A percentile compares a stretch with the other conserved stretches of the same genome.
Evolutionary conservation across 164 flowering plant genomes (phyloP).

Genomic region (Kingdonia uniflora): DNA sequence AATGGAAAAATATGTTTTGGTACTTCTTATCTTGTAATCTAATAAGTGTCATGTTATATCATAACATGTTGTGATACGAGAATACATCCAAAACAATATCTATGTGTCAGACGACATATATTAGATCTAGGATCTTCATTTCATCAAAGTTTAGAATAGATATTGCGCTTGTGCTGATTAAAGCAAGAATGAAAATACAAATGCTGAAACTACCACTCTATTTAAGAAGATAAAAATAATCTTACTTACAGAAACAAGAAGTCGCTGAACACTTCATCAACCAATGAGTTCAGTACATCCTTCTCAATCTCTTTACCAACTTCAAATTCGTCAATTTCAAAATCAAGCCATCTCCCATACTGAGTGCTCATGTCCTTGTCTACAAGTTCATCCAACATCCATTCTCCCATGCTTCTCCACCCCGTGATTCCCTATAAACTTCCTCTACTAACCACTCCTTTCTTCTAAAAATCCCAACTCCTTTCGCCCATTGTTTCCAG

Average conservation of each 20-base stretch:
- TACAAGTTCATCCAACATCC: constrained; percentile 85
- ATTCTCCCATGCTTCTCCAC: constrained; percentile 56
- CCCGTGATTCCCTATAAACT: constrained; percentile 57
- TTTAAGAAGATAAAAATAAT: too few species aligned
- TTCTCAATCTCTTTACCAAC: constrained; percentile 50
- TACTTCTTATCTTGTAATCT: too few species aligned
- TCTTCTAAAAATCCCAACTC: constrained; percentile 36
- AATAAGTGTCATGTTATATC: too few species aligned
- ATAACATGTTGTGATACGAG: too few species aligned
- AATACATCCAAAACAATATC: too few species aligned
- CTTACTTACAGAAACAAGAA: constrained; percentile 15
- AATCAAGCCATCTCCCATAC: constrained; percentile 68
- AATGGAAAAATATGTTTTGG: too few species aligned
- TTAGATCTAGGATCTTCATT: too few species aligned
- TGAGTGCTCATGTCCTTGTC: constrained; percentile 84
- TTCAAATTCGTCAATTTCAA: constrained; percentile 49
- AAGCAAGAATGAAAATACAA: too few species aligned
- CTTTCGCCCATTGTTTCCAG: constrained; percentile 44
- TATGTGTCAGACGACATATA: too few species aligned
- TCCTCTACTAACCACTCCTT: constrained; percentile 61
- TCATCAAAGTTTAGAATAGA: too few species aligned
- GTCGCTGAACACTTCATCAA: constrained; percentile 65
- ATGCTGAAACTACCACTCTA: too few species aligned
- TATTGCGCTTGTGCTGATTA: too few species aligned
- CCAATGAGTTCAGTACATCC: constrained; percentile 43